A percentile compares a stretch with the other conserved stretches of the same genome.
Conservation (phyloP, 2,329 filamentous ascomycete genomes). For the Cryphonectria parasitica region DNA sequence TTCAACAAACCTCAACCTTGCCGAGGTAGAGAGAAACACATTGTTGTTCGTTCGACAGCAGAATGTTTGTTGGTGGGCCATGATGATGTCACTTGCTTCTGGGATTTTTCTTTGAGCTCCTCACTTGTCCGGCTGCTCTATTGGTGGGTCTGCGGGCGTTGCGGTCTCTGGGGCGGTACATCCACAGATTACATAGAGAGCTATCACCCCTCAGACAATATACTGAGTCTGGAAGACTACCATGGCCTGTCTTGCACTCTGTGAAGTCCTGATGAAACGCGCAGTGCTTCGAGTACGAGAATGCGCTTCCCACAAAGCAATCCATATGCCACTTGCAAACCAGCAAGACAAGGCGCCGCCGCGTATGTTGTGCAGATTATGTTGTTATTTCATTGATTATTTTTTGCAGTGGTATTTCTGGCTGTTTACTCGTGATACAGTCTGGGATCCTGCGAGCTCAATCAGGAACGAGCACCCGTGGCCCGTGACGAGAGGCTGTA, state of each 20-base stretch:
- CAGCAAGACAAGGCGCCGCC: neutral
- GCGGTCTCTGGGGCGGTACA: slow-evolving; percentile 26
- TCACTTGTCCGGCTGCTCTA: slow-evolving; percentile 17
- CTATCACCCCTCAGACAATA: slow-evolving; percentile 25
- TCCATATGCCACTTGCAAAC: neutral
- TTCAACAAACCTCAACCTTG: slow-evolving; percentile 13
- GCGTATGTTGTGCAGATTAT: neutral
- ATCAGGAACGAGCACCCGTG: neutral
- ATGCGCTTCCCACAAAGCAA: neutral
- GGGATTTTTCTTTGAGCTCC: slow-evolving; percentile 20
- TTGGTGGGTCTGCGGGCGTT: slow-evolving; percentile 22
- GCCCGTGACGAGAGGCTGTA: neutral
- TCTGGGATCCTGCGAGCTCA: neutral
- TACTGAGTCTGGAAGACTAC: slow-evolving; percentile 19
- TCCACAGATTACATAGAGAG: slow-evolving; percentile 26
- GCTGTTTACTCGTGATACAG: neutral
- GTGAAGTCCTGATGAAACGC: neutral
- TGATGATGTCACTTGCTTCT: slow-evolving; percentile 28
- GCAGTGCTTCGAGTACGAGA: neutral
- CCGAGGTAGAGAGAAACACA: slow-evolving; percentile 1
- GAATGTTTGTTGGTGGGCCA: slow-evolving; percentile 26
- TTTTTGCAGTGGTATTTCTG: neutral
- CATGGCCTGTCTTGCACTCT: neutral
- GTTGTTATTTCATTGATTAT: neutral
- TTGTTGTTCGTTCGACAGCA: slow-evolving; percentile 26